Evolutionary conservation across 169 alveolate species (phyloP).

Genomic region (Plasmodium cynomolgi): DNA sequence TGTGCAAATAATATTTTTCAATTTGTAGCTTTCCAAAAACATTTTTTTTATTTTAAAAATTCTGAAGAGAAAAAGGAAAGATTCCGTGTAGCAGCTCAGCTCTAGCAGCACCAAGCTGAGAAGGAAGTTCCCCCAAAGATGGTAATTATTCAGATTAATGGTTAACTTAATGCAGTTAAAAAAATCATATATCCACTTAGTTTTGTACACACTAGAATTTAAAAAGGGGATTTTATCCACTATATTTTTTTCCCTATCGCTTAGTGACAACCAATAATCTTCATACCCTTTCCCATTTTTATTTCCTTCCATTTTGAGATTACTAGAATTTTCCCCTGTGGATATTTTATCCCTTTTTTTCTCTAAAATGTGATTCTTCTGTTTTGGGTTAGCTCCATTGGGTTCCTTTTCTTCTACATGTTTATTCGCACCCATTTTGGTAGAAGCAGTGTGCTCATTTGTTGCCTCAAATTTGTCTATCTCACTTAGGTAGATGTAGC

Average conservation of each 20-base stretch:
- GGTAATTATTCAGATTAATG: constrained; percentile 50
- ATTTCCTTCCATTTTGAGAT: neutral
- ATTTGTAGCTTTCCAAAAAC: constrained; percentile 69
- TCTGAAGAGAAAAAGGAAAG: constrained; percentile 52
- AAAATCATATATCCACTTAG: constrained; percentile 67
- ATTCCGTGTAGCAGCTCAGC: constrained; percentile 71
- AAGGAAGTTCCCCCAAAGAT: constrained; percentile 52
- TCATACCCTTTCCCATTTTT: neutral
- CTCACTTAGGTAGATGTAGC: constrained; percentile 10
- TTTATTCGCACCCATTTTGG: neutral
- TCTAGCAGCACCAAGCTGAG: constrained; percentile 68
- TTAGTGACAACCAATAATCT: neutral
- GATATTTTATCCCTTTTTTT: neutral
- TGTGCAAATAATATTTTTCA: constrained; percentile 50
- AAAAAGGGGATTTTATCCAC: constrained; percentile 40
- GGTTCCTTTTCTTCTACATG: neutral
- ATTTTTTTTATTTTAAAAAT: constrained; percentile 62
- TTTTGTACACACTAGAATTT: constrained; percentile 60
- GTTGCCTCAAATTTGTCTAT: constrained; percentile 6
- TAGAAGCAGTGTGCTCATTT: neutral
- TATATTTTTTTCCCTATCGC: constrained; percentile 24
- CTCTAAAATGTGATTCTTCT: neutral
- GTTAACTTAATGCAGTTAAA: constrained; percentile 58
- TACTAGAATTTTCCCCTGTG: neutral
- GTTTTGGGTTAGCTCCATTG: neutral